These are phyloP conservation scores for Fonsecaea multimorphosa DNA, from an alignment of 2,329 filamentous ascomycete species.

Conservation along the genomic window DNA sequence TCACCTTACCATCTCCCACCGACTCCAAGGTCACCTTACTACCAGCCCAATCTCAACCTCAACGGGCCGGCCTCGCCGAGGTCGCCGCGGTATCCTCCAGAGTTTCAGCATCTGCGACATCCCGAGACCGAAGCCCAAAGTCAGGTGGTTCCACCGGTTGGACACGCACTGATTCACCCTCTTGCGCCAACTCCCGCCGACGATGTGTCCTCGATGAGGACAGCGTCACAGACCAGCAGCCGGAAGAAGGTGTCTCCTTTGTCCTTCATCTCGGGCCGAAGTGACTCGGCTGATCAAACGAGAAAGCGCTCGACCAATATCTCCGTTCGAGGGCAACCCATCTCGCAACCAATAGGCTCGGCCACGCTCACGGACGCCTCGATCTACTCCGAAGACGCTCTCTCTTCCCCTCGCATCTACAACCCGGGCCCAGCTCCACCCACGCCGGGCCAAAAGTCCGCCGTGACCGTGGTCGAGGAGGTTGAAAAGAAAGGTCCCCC, in stretches of 20 bases:
- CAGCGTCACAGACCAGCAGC: conserved; percentile 42
- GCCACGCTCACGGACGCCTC: conserved; percentile 52
- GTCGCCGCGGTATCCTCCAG: conserved; percentile 39
- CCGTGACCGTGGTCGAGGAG: conserved; percentile 16
- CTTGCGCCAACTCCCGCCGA: conserved; percentile 32
- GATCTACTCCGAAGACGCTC: conserved; percentile 58
- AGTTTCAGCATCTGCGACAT: conserved; percentile 43
- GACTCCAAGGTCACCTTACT: conserved; percentile 30
- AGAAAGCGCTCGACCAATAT: conserved; percentile 53
- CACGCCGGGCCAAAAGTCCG: conserved; percentile 48
- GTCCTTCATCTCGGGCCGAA: conserved; percentile 50
- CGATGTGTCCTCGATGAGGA: conserved; percentile 14
- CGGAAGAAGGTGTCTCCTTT: conserved; percentile 50
- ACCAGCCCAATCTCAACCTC: conserved; percentile 15
- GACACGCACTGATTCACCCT: conserved; percentile 28
- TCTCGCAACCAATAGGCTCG: conserved; percentile 61
- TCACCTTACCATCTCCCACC: conserved; percentile 31
- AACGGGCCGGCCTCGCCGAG: conserved; percentile 24
- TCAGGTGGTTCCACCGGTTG: conserved; percentile 14
- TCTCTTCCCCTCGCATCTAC: conserved; percentile 63
- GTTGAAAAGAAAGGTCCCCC: conserved; percentile 20
- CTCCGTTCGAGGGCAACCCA: conserved; percentile 61
- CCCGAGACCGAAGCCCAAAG: conserved; percentile 20
- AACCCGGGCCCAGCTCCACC: conserved; percentile 62
- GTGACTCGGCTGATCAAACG: conserved; percentile 48